phyloP scores from a whole-genome alignment of 257 asterid genomes.

The Linderniella brevidens region DNA sequence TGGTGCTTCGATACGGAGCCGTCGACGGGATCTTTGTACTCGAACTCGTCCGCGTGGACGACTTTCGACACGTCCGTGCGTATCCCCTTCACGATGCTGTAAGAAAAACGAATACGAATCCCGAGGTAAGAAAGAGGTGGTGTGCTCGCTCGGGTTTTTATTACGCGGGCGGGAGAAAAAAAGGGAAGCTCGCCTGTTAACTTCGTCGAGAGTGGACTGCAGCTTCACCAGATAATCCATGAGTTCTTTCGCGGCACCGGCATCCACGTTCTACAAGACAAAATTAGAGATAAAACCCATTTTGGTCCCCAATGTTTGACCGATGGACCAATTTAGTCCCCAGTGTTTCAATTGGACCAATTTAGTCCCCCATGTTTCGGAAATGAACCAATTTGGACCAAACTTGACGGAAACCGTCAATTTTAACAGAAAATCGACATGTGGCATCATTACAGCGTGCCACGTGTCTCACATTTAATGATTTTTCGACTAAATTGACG shows the following conservation, averaged over 20 bases:
- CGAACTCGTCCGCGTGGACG: constrained; percentile 77
- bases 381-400: too few relatives aligned
- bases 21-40: constrained; percentile 95
- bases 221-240: constrained; percentile 85
- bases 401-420: too few relatives aligned
- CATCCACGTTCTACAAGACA: constrained; percentile 60
- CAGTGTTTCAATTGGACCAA: too few relatives aligned
- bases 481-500: too few relatives aligned
- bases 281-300: too few relatives aligned
- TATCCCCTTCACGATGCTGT: constrained; percentile 55
- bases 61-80: constrained; percentile 55
- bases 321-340: too few relatives aligned
- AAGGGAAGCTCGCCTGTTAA: constrained; percentile 40
- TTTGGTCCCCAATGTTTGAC: too few relatives aligned
- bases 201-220: constrained; percentile 70
- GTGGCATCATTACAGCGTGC: too few relatives aligned
- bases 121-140: constrained; percentile 1
- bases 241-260: constrained; percentile 76
- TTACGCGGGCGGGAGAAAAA: not conserved
- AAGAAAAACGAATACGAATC: not conserved
- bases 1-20: constrained; percentile 92
- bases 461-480: too few relatives aligned
- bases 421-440: too few relatives aligned
- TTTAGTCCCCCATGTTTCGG: too few relatives aligned
- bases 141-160: not conserved